These are phyloP conservation scores for Decorospora gaudefroyi DNA, from an alignment of 2,329 filamentous ascomycete genomes.

Conservation along the genomic window DNA sequence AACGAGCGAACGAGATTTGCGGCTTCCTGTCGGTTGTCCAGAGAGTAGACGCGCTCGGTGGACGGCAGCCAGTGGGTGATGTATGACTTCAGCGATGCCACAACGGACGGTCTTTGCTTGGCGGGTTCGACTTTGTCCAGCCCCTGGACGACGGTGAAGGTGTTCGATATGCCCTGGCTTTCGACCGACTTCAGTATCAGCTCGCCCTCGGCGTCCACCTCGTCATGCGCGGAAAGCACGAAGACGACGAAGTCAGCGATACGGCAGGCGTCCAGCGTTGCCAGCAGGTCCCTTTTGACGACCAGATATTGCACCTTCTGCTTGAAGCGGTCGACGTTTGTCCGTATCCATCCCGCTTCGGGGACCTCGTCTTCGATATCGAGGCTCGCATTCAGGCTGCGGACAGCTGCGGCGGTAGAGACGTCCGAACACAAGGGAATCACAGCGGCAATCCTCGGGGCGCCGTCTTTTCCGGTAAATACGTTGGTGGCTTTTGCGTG, in stretches of 20 bases:
- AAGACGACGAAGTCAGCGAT: slow-evolving; percentile 91
- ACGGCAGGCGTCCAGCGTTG: slow-evolving; percentile 81
- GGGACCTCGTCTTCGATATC: slow-evolving; percentile 72
- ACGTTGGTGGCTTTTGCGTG: slow-evolving; percentile 77
- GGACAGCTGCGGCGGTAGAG: slow-evolving; percentile 69
- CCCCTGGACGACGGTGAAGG: slow-evolving; percentile 82
- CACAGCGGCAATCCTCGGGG: slow-evolving; percentile 84
- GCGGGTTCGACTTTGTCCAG: slow-evolving; percentile 76
- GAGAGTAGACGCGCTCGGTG: slow-evolving; percentile 85
- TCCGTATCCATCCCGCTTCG: slow-evolving; percentile 62
- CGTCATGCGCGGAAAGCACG: slow-evolving; percentile 77
- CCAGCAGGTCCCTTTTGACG: slow-evolving; percentile 71
- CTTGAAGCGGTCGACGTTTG: slow-evolving; percentile 87
- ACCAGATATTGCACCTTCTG: slow-evolving; percentile 89
- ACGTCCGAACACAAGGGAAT: slow-evolving; percentile 79
- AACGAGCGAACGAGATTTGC: slow-evolving; percentile 87
- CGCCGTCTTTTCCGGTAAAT: slow-evolving; percentile 84
- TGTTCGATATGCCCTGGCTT: slow-evolving; percentile 90
- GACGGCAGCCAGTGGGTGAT: slow-evolving; percentile 93
- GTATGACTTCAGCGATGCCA: slow-evolving; percentile 85
- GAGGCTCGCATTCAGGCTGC: slow-evolving; percentile 73
- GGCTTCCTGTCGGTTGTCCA: slow-evolving; percentile 88
- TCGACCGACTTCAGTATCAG: slow-evolving; percentile 84
- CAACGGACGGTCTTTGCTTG: slow-evolving; percentile 76
- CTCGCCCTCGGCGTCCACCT: slow-evolving; percentile 85